These are phyloP conservation scores for Cichorium intybus DNA, from an alignment of 140 eudicot genomes.

Conservation along the genomic window DNA sequence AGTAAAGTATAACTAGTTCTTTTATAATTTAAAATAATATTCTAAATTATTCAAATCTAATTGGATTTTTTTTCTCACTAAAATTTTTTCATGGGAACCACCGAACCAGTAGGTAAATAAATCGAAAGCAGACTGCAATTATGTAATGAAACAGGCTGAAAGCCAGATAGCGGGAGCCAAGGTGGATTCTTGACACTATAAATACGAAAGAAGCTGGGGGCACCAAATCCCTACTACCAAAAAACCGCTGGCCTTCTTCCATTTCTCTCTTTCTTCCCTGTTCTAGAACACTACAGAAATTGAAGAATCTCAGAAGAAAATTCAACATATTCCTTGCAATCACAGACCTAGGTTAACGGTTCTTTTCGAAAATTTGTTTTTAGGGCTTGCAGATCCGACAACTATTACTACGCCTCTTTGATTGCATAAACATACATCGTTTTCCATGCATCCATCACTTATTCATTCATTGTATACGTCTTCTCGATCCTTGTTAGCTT, in stretches of 20 bases:
- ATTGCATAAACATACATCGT: conserved; percentile 11
- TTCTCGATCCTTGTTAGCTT: conserved; percentile 21
- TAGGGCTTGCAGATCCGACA: conserved; percentile 7
- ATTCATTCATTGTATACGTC: neutral
- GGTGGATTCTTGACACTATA: conserved; percentile 25
- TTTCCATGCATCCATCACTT: neutral
- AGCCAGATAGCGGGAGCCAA: conserved; percentile 32
- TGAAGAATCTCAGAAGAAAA: neutral
- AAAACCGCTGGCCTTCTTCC: conserved; percentile 26
- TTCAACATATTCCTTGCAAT: conserved; percentile 1
- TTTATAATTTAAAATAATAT: too few species aligned
- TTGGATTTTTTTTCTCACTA: neutral
- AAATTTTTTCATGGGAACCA: too few species aligned
- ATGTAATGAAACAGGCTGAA: conserved; percentile 12
- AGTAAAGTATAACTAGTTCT: too few species aligned
- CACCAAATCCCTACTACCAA: conserved; percentile 20
- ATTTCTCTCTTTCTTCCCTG: conserved; percentile 1
- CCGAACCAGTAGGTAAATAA: neutral
- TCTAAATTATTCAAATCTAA: neutral
- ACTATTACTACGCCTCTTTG: conserved; percentile 5
- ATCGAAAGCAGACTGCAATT: neutral
- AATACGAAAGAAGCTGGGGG: conserved; percentile 10
- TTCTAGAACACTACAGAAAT: neutral
- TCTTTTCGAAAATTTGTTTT: neutral
- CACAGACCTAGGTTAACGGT: conserved; percentile 11